Evolutionary conservation across 1,284 basidiomycete species (phyloP), one percentile per base, ranked within the genome.

Genomic region (Ustanciosporium gigantosporum): DNA sequence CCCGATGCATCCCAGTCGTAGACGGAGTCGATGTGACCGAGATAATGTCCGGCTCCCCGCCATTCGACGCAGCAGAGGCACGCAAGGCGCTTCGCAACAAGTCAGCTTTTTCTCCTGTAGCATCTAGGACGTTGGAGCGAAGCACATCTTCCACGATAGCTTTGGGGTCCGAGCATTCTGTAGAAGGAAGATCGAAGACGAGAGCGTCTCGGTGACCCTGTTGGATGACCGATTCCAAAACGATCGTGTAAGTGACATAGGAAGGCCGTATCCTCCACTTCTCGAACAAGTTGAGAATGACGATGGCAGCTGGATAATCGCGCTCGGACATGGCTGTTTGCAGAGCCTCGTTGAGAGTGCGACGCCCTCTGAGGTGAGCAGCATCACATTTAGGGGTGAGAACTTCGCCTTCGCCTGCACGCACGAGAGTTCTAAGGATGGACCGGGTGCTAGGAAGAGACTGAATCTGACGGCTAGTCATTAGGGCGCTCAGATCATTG

Each of bases 241-340:
- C 47, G 15, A 35, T 39, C 22, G 35, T 27, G 27, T 65, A 57
- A 3, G 55, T 50, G 31, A 41, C 47, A 8, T 36, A 19, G n/a
- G 52, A 39, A 6, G 57, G 52, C 11, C 25, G 11, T 19, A 53
- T 41, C 4, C 48, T 22, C 62, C 62, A 66, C 9, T 38, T 38
- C 22, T 56, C 51, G 17, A 66, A 66, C 13, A 52, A 35, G 24
- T 57, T 57, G 32, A 66, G 46, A 11, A 60, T 25, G 16, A 45
- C 49, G 2, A 52, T 16, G 6, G 42, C 41, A 7, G 57, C 51
- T 1, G 62, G 56, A 22, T 56, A 66, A 32, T 66, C 62, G 22
- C 36, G 44, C 16, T 52, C 47, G 9, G 40, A 25, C 41, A 66
- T 31, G 4, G 40, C 47, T 1, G 62, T n/a, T 6, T n/a, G 14